Conservation (phyloP, 1,284 basidiomycete genomes). For the Peniophora sp. region DNA sequence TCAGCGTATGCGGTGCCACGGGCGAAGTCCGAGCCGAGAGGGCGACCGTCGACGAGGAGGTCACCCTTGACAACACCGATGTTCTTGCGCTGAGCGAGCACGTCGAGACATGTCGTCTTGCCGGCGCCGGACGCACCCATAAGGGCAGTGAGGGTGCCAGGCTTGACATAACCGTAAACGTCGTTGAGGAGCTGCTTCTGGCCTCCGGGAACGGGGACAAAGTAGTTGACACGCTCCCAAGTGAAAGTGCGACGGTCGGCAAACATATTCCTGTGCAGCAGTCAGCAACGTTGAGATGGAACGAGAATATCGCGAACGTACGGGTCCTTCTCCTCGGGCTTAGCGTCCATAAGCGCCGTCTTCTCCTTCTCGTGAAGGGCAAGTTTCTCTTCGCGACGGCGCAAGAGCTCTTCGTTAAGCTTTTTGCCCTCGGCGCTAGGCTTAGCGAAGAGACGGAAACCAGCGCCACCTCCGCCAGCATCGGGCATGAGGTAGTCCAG, state of each 20-base stretch:
- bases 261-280: conserved; percentile 2
- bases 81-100: conserved; percentile 82
- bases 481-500: conserved; percentile 60
- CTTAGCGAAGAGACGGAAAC: conserved; percentile 58
- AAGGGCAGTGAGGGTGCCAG: conserved; percentile 74
- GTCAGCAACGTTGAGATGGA: neutral
- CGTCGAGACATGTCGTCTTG: conserved; percentile 83
- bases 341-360: conserved; percentile 24
- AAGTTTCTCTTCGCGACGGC: conserved; percentile 35
- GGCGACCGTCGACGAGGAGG: conserved; percentile 72
- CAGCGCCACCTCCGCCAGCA: conserved; percentile 26
- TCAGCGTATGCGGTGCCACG: conserved; percentile 78
- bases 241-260: conserved; percentile 50
- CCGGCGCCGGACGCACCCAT: conserved; percentile 78
- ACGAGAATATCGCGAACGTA: conserved; percentile 7
- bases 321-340: conserved; percentile 14
- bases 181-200: conserved; percentile 69
- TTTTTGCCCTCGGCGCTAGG: conserved; percentile 61
- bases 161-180: conserved; percentile 84
- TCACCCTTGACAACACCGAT: conserved; percentile 81
- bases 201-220: conserved; percentile 68
- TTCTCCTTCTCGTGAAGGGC: conserved; percentile 19
- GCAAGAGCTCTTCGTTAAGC: conserved; percentile 52
- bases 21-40: conserved; percentile 72
- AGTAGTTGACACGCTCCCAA: conserved; percentile 67